phyloP scores from a whole-genome alignment of 208 protist genomes.

The Wallacemonas sp. region DNA sequence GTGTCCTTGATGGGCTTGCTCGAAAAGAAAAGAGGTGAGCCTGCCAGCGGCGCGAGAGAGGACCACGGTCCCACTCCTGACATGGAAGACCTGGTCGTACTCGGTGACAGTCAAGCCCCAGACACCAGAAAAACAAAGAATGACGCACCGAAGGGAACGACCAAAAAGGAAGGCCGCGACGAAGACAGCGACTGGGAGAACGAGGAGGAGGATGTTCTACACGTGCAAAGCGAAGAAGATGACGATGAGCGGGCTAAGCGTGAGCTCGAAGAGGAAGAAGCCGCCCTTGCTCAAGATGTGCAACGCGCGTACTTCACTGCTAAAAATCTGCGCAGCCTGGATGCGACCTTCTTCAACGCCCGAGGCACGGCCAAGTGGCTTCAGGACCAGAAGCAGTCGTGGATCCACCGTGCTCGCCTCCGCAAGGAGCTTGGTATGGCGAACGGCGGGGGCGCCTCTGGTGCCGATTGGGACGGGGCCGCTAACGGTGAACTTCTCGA shows the following conservation, averaged over 20 bases:
- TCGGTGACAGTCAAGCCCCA: not conserved
- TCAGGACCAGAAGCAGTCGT: slow-evolving; percentile 43
- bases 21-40: slow-evolving; percentile 18
- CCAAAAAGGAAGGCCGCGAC: too few relatives aligned
- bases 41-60: not conserved
- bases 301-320: slow-evolving; percentile 70
- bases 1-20: slow-evolving; percentile 68
- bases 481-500: too few relatives aligned
- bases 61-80: not conserved
- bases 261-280: slow-evolving; percentile 57
- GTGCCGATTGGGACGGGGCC: too few relatives aligned
- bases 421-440: slow-evolving; percentile 64
- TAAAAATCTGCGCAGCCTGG: slow-evolving; percentile 55
- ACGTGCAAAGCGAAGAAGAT: slow-evolving; percentile 43
- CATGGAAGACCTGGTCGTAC: slow-evolving; percentile 14
- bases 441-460: not conserved
- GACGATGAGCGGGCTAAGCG: slow-evolving; percentile 46
- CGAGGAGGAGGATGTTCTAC: slow-evolving; percentile 28
- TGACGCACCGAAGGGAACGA: too few relatives aligned
- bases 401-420: slow-evolving; percentile 76
- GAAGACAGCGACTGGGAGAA: slow-evolving; percentile 33
- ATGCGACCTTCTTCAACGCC: slow-evolving; percentile 68
- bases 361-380: slow-evolving; percentile 55
- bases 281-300: slow-evolving; percentile 33
- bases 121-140: not conserved